Conservation (phyloP, 176 grass and related monocot species). For the Oryza meyeriana region DNA sequence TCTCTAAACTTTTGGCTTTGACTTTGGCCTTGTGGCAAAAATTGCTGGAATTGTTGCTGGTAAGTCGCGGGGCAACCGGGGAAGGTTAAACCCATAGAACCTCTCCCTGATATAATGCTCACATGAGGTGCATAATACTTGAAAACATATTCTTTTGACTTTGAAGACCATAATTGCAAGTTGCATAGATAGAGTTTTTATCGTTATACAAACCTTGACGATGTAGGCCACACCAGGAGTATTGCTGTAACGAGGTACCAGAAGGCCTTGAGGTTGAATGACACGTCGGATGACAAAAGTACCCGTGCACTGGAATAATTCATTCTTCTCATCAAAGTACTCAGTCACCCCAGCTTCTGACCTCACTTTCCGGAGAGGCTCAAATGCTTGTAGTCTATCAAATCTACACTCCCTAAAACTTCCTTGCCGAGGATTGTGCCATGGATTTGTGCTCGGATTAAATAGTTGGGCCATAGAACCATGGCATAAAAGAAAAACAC, state of each 20-base stretch:
- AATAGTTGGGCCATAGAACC: background rate
- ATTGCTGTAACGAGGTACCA: background rate
- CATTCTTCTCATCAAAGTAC: background rate
- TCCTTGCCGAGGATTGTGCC: background rate
- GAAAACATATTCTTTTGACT: background rate
- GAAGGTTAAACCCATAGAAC: conserved; percentile 15
- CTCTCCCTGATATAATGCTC: conserved; percentile 17
- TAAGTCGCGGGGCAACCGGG: conserved; percentile 14
- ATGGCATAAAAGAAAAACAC: background rate
- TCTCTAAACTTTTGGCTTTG: too few relatives aligned
- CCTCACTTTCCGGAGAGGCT: background rate
- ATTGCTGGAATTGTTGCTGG: too few relatives aligned
- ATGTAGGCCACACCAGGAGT: conserved; percentile 12
- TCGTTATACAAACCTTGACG: conserved; percentile 14
- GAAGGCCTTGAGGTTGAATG: background rate
- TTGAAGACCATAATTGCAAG: background rate
- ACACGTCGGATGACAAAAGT: conserved; percentile 4
- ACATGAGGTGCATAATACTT: background rate
- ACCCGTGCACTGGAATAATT: conserved; percentile 36
- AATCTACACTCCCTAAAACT: background rate
- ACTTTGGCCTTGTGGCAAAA: too few relatives aligned
- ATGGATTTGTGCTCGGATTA: background rate
- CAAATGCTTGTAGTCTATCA: background rate
- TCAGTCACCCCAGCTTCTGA: background rate
- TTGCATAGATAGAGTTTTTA: background rate